Base-by-base conservation (phyloP, 1,139 yeast genomes). In the Meyerozyma carpophila region DNA sequence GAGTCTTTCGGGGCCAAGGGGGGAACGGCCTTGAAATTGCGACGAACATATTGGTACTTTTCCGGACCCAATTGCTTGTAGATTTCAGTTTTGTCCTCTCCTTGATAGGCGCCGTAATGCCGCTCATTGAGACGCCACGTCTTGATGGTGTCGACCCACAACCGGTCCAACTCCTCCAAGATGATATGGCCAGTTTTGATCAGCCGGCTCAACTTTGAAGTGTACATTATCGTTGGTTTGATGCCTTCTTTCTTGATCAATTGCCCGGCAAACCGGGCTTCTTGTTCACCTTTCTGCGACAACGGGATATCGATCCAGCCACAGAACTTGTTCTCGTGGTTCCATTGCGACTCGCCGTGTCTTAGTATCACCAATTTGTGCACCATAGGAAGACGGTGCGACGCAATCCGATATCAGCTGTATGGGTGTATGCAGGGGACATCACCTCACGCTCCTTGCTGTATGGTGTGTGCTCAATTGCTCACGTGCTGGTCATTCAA, bases 221-320 rank as follows among this genome's bases (percentile, higher is more conserved):
- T 84, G 54, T 76, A 83, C 47, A 84, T 69, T 5, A 77, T 60
- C 44, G 77, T 77, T 1, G 89, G 87, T 32, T 61, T 59, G 26
- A 77, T 58, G 20, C 40, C 40, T 11, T 18, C 24, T 37, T 63
- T 54, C 31, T 65, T 53, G 25, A 85, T 75, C 48, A 84, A 62
- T 24, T 70, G 57, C 0, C 83, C 87, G 2, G 89, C 84, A 43
- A 72, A 62, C 8, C 56, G 56, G 1, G 94, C 94, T 57, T 85
- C 93, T 9, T 63, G 52, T 47, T 70, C 63, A 3, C 95, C 94
- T 48, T 75, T 76, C 1, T 65, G 73, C 4, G 87, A 78, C 44
- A 85, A 63, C 32, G 76, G 75, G 9, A 84, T 79, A 61, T 86
- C 93, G n/a, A 83, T 75, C 95, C 95, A 86, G 2, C 95, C 95